Evolutionary conservation across 768 basidiomycete genomes (phyloP).

Genomic region (Boletus speciosus): DNA sequence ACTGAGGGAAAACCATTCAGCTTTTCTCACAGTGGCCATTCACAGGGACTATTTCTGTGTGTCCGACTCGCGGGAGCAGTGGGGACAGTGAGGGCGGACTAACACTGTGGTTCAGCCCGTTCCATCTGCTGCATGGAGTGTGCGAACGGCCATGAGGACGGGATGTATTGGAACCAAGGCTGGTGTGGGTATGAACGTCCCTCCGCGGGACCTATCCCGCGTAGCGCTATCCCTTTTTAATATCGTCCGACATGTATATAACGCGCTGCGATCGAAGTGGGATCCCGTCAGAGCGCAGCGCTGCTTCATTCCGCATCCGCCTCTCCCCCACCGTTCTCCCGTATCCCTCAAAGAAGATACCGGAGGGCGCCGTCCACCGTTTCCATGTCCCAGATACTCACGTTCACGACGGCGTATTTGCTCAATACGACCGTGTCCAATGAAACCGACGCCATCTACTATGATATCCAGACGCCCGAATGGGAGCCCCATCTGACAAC

Average conservation of each 20-base stretch:
- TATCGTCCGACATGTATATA: neutral
- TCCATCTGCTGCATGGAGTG: neutral
- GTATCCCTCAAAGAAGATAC: neutral
- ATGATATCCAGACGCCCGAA: conserved; percentile 38
- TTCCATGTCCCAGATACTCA: conserved; percentile 31
- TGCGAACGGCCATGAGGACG: neutral
- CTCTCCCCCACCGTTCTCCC: neutral
- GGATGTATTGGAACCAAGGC: neutral
- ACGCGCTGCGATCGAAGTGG: neutral
- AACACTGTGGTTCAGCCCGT: too few relatives aligned
- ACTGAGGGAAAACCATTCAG: neutral
- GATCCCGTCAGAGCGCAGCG: neutral
- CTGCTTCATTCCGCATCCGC: neutral
- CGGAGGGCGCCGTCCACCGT: neutral
- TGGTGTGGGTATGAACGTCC: neutral
- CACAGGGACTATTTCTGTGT: neutral
- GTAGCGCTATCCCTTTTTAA: neutral
- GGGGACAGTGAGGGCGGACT: neutral
- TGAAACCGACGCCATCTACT: conserved; percentile 36
- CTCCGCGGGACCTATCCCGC: too few relatives aligned
- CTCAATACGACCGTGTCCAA: conserved; percentile 39
- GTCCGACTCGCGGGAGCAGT: neutral
- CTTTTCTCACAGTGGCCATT: neutral
- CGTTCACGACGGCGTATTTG: conserved; percentile 37
- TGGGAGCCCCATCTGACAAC: conserved; percentile 36